Evolutionary conservation across 2,329 filamentous ascomycete genomes (phyloP).

Genomic region (Eutypella sp.): DNA sequence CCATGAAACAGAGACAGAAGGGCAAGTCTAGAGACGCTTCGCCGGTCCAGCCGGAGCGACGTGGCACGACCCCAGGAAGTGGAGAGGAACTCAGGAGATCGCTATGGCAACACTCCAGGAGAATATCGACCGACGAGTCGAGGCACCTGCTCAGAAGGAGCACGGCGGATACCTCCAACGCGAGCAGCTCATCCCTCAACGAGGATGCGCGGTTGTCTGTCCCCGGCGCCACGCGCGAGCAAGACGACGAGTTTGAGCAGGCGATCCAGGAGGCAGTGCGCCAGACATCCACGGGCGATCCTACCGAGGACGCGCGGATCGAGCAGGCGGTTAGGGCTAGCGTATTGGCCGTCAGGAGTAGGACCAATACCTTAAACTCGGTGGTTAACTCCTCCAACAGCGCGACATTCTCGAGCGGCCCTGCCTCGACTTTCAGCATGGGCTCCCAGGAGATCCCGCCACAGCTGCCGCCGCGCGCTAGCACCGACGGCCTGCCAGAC

Average conservation of each 20-base stretch:
- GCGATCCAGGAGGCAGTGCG: constrained; percentile 67
- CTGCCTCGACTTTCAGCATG: not conserved
- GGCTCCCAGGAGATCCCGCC: not conserved
- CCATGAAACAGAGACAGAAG: constrained; percentile 44
- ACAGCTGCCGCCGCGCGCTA: not conserved
- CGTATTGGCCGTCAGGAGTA: constrained; percentile 48
- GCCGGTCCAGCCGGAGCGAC: constrained; percentile 13
- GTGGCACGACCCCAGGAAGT: constrained; percentile 12
- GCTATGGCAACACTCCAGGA: constrained; percentile 45
- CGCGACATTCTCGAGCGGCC: constrained; percentile 11
- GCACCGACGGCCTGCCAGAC: constrained; percentile 21
- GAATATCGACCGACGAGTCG: constrained; percentile 45
- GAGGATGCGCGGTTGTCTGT: constrained; percentile 12
- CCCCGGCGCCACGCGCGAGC: constrained; percentile 15
- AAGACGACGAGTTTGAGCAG: constrained; percentile 62
- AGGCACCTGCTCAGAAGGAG: constrained; percentile 40
- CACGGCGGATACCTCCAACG: constrained; percentile 15
- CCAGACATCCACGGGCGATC: constrained; percentile 65
- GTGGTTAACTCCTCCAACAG: constrained; percentile 8
- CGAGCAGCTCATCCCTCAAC: constrained; percentile 14
- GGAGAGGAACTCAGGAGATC: constrained; percentile 29
- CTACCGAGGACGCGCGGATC: constrained; percentile 63
- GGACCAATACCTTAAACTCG: constrained; percentile 18
- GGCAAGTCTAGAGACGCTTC: constrained; percentile 29
- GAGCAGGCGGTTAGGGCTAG: constrained; percentile 72